Conservation (phyloP, 2,329 filamentous ascomycete genomes). For the Aspergillus sergii region DNA sequence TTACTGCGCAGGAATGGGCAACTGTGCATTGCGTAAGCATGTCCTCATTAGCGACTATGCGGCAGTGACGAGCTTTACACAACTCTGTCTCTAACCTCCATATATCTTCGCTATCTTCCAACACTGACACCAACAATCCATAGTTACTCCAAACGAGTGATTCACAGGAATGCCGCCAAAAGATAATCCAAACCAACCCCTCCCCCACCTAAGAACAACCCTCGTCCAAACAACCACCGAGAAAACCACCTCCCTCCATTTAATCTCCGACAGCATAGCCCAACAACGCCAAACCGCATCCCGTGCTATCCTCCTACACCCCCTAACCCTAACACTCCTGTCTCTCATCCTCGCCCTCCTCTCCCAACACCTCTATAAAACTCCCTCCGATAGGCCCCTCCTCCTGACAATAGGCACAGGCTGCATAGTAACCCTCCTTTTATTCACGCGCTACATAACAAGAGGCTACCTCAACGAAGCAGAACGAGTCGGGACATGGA, state of each 20-base stretch:
- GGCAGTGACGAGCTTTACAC: not conserved
- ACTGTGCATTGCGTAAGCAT: not conserved
- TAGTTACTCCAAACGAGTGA: too few species aligned
- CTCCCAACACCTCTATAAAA: constrained; percentile 44
- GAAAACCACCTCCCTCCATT: constrained; percentile 67
- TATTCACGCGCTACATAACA: constrained; percentile 7
- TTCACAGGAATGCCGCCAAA: not conserved
- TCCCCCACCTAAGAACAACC: constrained; percentile 33
- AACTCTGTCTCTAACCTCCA: too few species aligned
- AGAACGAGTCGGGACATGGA: constrained; percentile 48
- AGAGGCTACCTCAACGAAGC: constrained; percentile 60
- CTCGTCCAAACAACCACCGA: constrained; percentile 55
- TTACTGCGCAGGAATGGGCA: not conserved
- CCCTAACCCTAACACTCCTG: constrained; percentile 48
- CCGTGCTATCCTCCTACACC: constrained; percentile 64
- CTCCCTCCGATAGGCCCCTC: constrained; percentile 22
- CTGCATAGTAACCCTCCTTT: not conserved
- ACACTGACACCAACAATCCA: not conserved
- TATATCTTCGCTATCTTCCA: not conserved
- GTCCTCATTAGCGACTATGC: not conserved
- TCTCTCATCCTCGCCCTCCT: constrained; percentile 42
- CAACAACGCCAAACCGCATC: constrained; percentile 75
- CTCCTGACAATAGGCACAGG: constrained; percentile 7
- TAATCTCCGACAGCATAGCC: constrained; percentile 79
- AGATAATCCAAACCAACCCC: not conserved